Evolutionary conservation across 176 grass and related monocot species (phyloP).

Genomic region (Rhynchospora breviuscula): DNA sequence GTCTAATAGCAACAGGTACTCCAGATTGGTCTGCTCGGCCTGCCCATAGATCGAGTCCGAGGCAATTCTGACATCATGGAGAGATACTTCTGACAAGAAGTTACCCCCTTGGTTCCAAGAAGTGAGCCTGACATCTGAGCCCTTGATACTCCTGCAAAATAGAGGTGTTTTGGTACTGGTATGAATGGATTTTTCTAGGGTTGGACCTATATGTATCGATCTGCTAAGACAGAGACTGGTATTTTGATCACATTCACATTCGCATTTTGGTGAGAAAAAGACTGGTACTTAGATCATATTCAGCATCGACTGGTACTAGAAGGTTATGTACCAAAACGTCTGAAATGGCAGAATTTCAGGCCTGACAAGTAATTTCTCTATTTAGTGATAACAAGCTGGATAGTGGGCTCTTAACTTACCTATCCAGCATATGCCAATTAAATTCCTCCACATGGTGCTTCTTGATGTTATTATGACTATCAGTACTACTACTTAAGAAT

Average conservation of each 20-base stretch:
- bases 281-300: neutral
- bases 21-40: slow-evolving; percentile 68
- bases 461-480: neutral
- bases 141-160: slow-evolving; percentile 27
- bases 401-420: neutral
- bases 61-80: slow-evolving; percentile 56
- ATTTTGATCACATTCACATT: neutral
- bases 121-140: neutral
- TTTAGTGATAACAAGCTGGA: neutral
- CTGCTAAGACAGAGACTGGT: neutral
- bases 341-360: neutral
- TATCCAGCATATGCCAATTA: slow-evolving; percentile 63
- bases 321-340: neutral
- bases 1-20: slow-evolving; percentile 77
- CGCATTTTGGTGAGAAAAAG: neutral
- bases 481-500: neutral
- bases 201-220: neutral
- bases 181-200: neutral
- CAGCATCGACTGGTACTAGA: neutral
- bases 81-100: slow-evolving; percentile 48
- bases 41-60: slow-evolving; percentile 39
- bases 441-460: slow-evolving; percentile 31
- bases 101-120: neutral
- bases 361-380: neutral
- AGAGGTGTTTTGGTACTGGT: neutral